These are phyloP conservation scores for Silene conica DNA, from an alignment of 148 eudicot species.

Conservation along the genomic window DNA sequence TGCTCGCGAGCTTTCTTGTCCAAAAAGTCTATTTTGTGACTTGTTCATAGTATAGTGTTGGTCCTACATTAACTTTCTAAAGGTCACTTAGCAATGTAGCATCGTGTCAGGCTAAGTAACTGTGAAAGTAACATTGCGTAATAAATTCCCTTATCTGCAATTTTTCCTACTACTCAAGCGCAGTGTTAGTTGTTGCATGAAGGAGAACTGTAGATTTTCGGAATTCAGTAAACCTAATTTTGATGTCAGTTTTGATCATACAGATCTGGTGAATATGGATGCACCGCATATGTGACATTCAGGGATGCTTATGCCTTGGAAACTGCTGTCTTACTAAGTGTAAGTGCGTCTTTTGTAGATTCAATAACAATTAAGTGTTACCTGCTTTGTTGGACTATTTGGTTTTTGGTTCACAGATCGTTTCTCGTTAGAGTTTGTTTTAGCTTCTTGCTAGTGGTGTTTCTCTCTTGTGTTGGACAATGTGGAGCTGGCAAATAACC, in stretches of 20 bases:
- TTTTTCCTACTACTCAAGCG: neutral
- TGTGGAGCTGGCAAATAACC: too few species aligned
- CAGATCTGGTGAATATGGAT: conserved; percentile 58
- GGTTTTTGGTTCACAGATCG: neutral
- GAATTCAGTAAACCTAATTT: neutral
- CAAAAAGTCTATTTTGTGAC: neutral
- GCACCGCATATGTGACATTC: conserved; percentile 68
- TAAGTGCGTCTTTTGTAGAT: conserved; percentile 27
- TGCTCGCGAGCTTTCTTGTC: too few species aligned
- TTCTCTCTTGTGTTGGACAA: too few species aligned
- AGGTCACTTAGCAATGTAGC: too few species aligned
- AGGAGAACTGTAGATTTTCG: neutral
- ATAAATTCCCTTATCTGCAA: neutral
- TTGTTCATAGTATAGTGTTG: neutral
- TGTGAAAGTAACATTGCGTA: too few species aligned
- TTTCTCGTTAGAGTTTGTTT: neutral
- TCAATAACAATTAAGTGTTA: neutral
- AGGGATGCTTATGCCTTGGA: conserved; percentile 67
- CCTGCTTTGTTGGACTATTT: neutral
- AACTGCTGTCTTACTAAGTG: conserved; percentile 74
- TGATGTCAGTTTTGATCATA: conserved; percentile 14
- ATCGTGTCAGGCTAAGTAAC: too few species aligned
- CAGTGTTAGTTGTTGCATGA: neutral
- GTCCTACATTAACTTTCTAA: neutral
- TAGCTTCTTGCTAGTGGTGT: neutral